Conservation (phyloP, 495 filamentous ascomycete genomes). For the Neurospora discreta region DNA sequence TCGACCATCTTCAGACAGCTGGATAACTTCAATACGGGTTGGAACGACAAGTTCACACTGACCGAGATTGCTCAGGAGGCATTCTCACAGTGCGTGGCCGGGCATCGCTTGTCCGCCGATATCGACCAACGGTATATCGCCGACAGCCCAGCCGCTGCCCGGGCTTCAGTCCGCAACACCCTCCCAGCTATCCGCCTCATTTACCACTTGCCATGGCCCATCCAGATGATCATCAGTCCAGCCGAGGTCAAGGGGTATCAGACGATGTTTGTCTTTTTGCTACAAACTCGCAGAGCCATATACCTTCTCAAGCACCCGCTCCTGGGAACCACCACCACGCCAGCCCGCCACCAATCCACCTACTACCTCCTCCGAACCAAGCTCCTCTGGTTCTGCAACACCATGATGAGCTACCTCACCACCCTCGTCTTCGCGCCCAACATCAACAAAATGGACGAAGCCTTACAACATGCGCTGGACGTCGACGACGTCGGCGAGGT, state of each 20-base stretch:
- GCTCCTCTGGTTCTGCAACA: conserved; percentile 70
- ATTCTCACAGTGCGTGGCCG: conserved; percentile 47
- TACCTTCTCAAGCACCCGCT: conserved; percentile 53
- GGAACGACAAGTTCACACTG: conserved; percentile 74
- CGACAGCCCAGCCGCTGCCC: conserved; percentile 21
- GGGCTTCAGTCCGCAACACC: conserved; percentile 34
- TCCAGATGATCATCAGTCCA: conserved; percentile 68
- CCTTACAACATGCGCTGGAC: conserved; percentile 52
- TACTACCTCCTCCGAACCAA: conserved; percentile 59
- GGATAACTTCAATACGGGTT: conserved; percentile 51
- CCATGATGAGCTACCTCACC: conserved; percentile 62
- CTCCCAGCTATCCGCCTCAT: conserved; percentile 47
- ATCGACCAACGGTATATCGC: conserved; percentile 33
- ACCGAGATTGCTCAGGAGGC: conserved; percentile 67
- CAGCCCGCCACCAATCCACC: conserved; percentile 24
- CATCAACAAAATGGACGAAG: conserved; percentile 37
- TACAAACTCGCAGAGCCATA: conserved; percentile 67
- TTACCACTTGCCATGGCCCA: conserved; percentile 67
- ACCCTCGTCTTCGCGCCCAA: conserved; percentile 56
- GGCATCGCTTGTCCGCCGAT: conserved; percentile 44
- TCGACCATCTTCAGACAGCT: conserved; percentile 66
- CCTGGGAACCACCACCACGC: conserved; percentile 18
- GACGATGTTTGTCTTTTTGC: conserved; percentile 57
- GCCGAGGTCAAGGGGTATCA: conserved; percentile 54
- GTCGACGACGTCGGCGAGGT: conserved; percentile 71